These are phyloP conservation scores for Cladophialophora yegresii DNA, from an alignment of 2,329 filamentous ascomycete species.

Conservation along the genomic window DNA sequence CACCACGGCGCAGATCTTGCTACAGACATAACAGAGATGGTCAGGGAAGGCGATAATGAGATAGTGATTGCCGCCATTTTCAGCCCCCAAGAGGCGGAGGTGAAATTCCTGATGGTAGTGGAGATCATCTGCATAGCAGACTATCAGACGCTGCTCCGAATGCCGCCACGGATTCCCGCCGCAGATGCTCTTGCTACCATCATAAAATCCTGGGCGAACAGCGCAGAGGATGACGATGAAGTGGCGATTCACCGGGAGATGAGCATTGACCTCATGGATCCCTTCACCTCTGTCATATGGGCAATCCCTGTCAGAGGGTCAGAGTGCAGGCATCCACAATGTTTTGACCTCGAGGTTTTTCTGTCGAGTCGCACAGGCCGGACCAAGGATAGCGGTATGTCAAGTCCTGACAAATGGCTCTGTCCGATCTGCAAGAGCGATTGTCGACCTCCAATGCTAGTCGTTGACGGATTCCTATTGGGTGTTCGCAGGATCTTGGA, in stretches of 20 bases:
- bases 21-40: conserved; percentile 66
- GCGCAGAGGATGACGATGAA: conserved; percentile 62
- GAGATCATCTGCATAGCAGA: conserved; percentile 65
- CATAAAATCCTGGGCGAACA: conserved; percentile 35
- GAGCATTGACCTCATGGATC: conserved; percentile 65
- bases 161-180: conserved; percentile 48
- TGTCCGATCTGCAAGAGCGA: conserved; percentile 82
- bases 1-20: conserved; percentile 76
- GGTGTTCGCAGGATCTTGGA: conserved; percentile 62
- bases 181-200: conserved; percentile 61
- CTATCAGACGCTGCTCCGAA: conserved; percentile 44
- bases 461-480: conserved; percentile 72
- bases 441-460: conserved; percentile 70
- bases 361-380: conserved; percentile 62
- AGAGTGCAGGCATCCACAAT: conserved; percentile 75
- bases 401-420: conserved; percentile 73
- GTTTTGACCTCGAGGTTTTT: conserved; percentile 86
- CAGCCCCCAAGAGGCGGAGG: conserved; percentile 39
- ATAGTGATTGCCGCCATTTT: conserved; percentile 58
- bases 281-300: conserved; percentile 67
- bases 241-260: conserved; percentile 62
- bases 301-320: conserved; percentile 69
- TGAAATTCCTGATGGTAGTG: conserved; percentile 63
- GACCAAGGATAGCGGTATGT: conserved; percentile 39
- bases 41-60: conserved; percentile 63